Evolutionary conservation across 352 stramenopile species (phyloP), one percentile per base, ranked within the genome.

Genomic region (Pythium chondricola): DNA sequence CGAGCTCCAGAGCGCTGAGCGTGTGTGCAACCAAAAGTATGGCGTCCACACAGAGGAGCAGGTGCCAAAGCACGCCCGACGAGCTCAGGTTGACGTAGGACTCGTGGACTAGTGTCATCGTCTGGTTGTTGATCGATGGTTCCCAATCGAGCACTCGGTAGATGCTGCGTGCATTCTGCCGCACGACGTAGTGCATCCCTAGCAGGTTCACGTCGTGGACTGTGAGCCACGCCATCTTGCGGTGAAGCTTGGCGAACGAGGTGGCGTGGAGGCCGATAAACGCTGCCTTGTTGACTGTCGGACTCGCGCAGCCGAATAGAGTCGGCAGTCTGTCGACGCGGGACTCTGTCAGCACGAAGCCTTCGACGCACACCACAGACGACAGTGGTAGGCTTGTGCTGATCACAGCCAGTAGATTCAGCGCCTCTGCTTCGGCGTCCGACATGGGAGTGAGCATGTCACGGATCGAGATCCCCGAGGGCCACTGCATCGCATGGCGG

Each of bases 361-460:
- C 71, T 43, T 81, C 69, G 31, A 83, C 67, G 36, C 74, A 86
- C 4, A 74, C 60, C 21, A 76, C 52, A 1, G 43, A 45, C 1
- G 52, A 71, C 7, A 79, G 48, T 4, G 71, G 74, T 1, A 55
- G 52, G 29, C 74, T 83, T 46, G 66, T 71, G 63, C 67, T 73
- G 54, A 86, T 74, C 25, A 86, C 69, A 16, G 68, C 51, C 1
- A 86, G 56, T 8, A 77, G 43, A 3, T 33, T 44, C 7, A 65
- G 30, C 21, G 77, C 45, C 21, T 76, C 57, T 2, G 41, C 47
- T 44, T 76, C 69, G 2, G 65, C 65, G 18, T 16, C 20, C 1
- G 59, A 66, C 44, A 64, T 53, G 7, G 58, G 44, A 9, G 43
- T 2, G 10, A 58, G 63, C 27, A 72, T 68, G 46, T 63, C 61